phyloP scores from a whole-genome alignment of 1,284 basidiomycete species.

The Sporisorium iseilematis-ciliati region DNA sequence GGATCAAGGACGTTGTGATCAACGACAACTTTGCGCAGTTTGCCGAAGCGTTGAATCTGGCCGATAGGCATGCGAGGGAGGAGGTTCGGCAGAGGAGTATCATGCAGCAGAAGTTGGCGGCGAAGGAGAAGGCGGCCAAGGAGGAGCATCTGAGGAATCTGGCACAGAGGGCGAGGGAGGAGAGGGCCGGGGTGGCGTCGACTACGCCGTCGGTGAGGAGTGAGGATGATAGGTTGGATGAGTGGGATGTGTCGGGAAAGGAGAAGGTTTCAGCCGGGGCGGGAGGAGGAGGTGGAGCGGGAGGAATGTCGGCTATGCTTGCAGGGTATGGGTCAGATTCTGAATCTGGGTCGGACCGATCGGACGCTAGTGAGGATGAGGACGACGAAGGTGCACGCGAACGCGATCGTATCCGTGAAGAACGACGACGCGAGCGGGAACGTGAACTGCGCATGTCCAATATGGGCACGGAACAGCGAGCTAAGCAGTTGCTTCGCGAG shows the following conservation, averaged over 20 bases:
- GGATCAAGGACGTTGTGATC: slow-evolving; percentile 97
- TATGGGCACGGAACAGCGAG: slow-evolving; percentile 96
- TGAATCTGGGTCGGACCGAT: slow-evolving; percentile 74
- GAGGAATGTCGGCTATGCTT: slow-evolving; percentile 43
- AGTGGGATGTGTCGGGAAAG: slow-evolving; percentile 17
- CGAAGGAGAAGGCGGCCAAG: slow-evolving; percentile 96
- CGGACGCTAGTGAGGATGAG: slow-evolving; percentile 65
- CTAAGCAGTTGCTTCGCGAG: slow-evolving; percentile 90
- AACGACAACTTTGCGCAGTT: slow-evolving; percentile 99
- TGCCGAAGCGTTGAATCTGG: slow-evolving; percentile 93
- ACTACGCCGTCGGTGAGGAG: slow-evolving; percentile 32
- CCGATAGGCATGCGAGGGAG: slow-evolving; percentile 97
- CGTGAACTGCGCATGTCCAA: slow-evolving; percentile 98
- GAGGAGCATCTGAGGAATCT: slow-evolving; percentile 94
- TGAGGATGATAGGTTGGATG: slow-evolving; percentile 37
- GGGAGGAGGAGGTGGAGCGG: slow-evolving; percentile 4
- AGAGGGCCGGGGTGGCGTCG: slow-evolving; percentile 80
- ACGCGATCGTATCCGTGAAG: slow-evolving; percentile 88
- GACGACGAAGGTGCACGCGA: slow-evolving; percentile 78
- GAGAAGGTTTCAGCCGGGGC: slow-evolving; percentile 4
- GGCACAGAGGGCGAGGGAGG: slow-evolving; percentile 94
- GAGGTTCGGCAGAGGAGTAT: slow-evolving; percentile 94
- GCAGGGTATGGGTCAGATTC: slow-evolving; percentile 76
- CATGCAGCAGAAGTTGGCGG: slow-evolving; percentile 97
- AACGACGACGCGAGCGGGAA: slow-evolving; percentile 93